These are phyloP conservation scores for Bryoerythrophyllum caledonicum DNA, from an alignment of 225 moss, liverwort and hornwort species.

Conservation along the genomic window DNA sequence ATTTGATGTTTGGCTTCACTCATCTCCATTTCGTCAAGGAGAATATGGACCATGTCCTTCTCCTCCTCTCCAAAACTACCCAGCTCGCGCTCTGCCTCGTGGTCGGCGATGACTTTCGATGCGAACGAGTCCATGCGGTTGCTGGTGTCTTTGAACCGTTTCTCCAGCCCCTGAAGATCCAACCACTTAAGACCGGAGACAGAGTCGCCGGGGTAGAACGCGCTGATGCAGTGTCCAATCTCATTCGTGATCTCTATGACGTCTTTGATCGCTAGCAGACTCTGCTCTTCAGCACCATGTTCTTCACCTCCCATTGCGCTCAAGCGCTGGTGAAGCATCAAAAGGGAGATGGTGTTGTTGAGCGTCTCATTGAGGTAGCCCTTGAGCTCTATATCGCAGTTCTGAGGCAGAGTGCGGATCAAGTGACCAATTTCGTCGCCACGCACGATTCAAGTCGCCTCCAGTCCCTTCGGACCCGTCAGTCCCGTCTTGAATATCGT, in stretches of 20 bases:
- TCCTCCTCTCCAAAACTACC: neutral
- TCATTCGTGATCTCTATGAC: neutral
- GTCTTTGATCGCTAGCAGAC: neutral
- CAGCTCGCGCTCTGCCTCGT: conserved; percentile 2
- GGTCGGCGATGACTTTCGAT: conserved; percentile 13
- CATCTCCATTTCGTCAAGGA: conserved; percentile 18
- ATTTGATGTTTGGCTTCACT: neutral
- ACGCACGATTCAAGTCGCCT: conserved; percentile 1
- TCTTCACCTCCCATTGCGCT: neutral
- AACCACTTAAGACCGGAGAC: conserved; percentile 23
- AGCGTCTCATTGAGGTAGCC: neutral
- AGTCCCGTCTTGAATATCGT: conserved; percentile 1
- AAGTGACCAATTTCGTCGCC: conserved; percentile 6
- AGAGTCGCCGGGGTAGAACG: conserved; percentile 8
- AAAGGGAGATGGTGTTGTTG: conserved; percentile 5
- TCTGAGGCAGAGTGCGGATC: neutral
- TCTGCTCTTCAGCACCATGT: neutral
- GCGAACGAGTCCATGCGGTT: neutral
- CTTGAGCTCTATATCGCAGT: conserved; percentile 13
- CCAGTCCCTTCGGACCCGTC: neutral
- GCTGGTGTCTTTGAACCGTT: too few species aligned
- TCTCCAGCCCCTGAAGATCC: conserved; percentile 15
- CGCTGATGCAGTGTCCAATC: neutral
- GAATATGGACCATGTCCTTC: conserved; percentile 19
- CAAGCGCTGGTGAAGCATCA: neutral